Base-by-base conservation (phyloP, 306 rosid species). In the Vicia sativa region DNA sequence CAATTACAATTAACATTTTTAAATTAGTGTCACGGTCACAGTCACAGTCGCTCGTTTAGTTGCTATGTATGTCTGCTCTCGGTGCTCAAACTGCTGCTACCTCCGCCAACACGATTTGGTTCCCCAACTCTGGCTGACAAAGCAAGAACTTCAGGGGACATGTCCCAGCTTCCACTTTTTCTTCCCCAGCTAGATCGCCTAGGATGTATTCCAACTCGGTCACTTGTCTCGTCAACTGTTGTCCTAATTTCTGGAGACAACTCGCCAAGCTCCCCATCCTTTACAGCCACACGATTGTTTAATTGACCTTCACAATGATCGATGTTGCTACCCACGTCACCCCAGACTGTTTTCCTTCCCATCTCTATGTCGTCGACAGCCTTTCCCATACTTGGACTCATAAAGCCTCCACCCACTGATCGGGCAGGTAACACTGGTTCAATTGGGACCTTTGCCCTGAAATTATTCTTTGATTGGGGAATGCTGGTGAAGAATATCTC, bases 101-200 rank as follows among this genome's bases (percentile, higher is more conserved):
- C 80, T 49, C 91, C 90, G 43, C 80, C 93, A 7, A n/a, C 77
- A 4, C 79, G 89, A 76, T 76, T 82, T 2, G 78, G 80, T 43
- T 87, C 96, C 14, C 95, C 90, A 6, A 81, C 95, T 77, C 95
- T 85, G 3, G 91, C 85, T 9, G 97, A 86, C 84, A 93, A 78
- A 41, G 97, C 96, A 64, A 93, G 96, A 52, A 93, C 97, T 86
- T 93, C 98, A 0, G 98, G 98, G 10, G 97, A 93, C 98, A 90
- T 88, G 67, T 93, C 98, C 98, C 98, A 93, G 83, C 91, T 93
- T 56, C 98, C 98, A 61, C 98, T 93, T 75, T 93, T 93, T 77
- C 98, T 88, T 67, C 97, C 98, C 97, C 98, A 93, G 74, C 97
- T 93, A 50, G 96, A 86, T 75, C 95, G 77, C 71, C 97, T 74